Evolutionary conservation across 225 moss, liverwort and hornwort genomes (phyloP).

Genomic region (Physcomitrium patens): DNA sequence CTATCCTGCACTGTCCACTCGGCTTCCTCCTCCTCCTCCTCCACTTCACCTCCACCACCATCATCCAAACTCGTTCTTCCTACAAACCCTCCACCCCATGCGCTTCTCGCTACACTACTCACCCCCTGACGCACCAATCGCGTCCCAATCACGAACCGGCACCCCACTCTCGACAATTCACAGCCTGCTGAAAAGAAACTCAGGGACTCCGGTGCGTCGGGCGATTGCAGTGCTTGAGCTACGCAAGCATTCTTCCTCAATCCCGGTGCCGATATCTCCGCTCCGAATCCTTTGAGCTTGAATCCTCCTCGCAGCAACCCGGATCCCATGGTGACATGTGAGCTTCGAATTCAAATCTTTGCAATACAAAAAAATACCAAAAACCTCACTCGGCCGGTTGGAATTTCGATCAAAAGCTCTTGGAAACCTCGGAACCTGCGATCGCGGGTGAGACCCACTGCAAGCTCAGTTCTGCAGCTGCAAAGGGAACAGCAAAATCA

Average conservation of each 20-base stretch:
- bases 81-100: neutral
- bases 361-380: too few species aligned
- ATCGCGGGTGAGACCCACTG: too few species aligned
- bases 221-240: neutral
- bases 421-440: too few species aligned
- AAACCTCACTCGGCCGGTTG: too few species aligned
- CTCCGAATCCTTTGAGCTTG: neutral
- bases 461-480: too few species aligned
- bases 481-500: too few species aligned
- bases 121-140: neutral
- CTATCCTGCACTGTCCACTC: conserved; percentile 72
- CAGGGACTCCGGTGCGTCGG: neutral
- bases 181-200: neutral
- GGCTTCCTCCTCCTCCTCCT: neutral
- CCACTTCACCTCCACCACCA: conserved; percentile 7
- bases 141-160: neutral
- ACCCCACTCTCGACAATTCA: neutral
- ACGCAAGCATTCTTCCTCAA: neutral
- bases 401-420: too few species aligned
- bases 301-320: conserved; percentile 26
- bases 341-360: neutral
- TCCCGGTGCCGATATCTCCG: neutral
- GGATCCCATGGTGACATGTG: neutral
- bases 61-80: conserved; percentile 1
- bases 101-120: neutral